phyloP scores from a whole-genome alignment of 768 basidiomycete species.

The Pleurotus eryngii region DNA sequence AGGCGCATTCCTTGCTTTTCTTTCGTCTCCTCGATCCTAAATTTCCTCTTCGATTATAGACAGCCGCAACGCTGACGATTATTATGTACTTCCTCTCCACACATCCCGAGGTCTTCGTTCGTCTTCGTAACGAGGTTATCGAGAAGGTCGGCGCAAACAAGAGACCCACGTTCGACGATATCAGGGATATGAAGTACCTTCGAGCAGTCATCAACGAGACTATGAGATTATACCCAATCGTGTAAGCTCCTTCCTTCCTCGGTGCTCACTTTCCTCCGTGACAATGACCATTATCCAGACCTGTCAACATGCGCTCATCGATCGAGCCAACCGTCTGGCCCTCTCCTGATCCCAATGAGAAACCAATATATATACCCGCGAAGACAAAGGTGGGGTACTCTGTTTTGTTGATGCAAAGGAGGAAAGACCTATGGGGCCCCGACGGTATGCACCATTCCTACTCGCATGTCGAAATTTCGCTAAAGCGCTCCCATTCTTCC shows the following conservation, averaged over 20 bases:
- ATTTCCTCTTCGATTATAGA: too few species aligned
- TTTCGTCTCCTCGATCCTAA: too few species aligned
- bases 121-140: conserved; percentile 56
- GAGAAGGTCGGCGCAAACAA: conserved; percentile 44
- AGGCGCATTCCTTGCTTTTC: background rate
- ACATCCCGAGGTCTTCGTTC: conserved; percentile 42
- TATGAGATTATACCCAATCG: conserved; percentile 52
- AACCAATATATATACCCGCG: conserved; percentile 53
- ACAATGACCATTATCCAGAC: conserved; percentile 21
- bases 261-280: background rate
- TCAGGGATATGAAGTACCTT: conserved; percentile 61
- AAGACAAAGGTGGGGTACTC: conserved; percentile 47
- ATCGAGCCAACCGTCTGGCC: conserved; percentile 47
- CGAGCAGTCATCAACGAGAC: conserved; percentile 67
- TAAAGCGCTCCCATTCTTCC: too few species aligned
- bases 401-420: conserved; percentile 62
- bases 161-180: conserved; percentile 51
- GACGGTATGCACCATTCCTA: too few species aligned
- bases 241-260: conserved; percentile 32
- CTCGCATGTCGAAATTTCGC: too few species aligned
- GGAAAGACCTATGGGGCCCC: conserved; percentile 68
- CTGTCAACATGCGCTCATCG: conserved; percentile 47
- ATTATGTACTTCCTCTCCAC: conserved; percentile 44
- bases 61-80: conserved; percentile 41
- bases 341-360: conserved; percentile 39